Evolutionary conservation across 2,329 filamentous ascomycete species (phyloP), one percentile per base, ranked within the genome.

Genomic region (Exophiala sideris): DNA sequence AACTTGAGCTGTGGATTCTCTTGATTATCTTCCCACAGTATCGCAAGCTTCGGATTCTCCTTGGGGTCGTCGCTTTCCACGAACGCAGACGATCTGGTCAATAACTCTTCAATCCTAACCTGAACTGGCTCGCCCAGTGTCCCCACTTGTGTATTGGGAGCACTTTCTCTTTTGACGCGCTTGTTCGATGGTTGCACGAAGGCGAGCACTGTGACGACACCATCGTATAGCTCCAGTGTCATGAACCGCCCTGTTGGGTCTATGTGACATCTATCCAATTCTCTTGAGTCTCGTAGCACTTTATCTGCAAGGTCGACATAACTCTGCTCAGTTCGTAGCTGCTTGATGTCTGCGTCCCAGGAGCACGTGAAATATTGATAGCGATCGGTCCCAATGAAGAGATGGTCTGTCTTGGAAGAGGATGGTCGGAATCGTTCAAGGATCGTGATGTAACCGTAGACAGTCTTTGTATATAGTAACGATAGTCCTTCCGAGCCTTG

Each of bases 311-410:
- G 73, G 63, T 86, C 80, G 40, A 81, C 75, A 68, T 79, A 82
- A 56, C 75, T 78, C 70, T 82, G 78, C 61, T 83, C 67, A 2
- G 83, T 86, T 35, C 72, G 72, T 11, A 85, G 70, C 50, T 78
- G 71, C 16, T 75, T 77, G 20, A 66, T 72, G 1, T 80, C 71
- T 0, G 79, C 66, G 64, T 96, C 85, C 91, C 94, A 99, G 12
- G 80, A 84, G 16, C 96, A 71, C 1, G 90, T 95, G 70, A 97
- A 96, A 73, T 96, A 97, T 65, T 91, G 86, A 63, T 89, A 88
- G 51, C 88, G 84, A 67, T 96, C 88, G 44, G 94, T 99, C 46
- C 91, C 92, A 53, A 99, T 81, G 68, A 99, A 96, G 57, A 99
- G 82, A 58, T 96, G 83, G 63, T 97, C 91, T 45, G 85, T 89